Conservation (phyloP, 129 eudicot species). For the Saposhnikovia divaricata region DNA sequence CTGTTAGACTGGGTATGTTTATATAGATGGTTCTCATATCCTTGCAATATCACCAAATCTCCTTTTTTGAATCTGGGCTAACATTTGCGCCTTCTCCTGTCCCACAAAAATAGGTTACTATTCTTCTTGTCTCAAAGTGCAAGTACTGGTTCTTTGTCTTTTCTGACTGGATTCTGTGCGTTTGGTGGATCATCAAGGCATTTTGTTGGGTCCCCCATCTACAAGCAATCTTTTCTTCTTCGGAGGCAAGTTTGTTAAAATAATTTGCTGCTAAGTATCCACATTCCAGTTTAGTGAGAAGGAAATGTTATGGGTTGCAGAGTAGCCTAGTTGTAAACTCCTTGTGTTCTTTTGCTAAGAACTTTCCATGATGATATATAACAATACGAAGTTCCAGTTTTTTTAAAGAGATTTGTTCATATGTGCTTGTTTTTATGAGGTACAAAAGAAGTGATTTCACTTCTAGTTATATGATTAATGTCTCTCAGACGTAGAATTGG, state of each 20-base stretch:
- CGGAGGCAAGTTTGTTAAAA: slow-evolving; percentile 34
- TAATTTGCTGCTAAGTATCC: neutral
- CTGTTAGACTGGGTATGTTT: slow-evolving; percentile 60
- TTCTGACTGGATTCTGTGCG: slow-evolving; percentile 39
- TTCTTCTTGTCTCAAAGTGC: slow-evolving; percentile 38
- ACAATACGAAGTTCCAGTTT: neutral
- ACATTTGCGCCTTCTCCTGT: neutral
- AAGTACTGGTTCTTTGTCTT: slow-evolving; percentile 36
- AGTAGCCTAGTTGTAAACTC: neutral
- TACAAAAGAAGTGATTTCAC: neutral
- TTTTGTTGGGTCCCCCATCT: slow-evolving; percentile 45
- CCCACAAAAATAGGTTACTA: slow-evolving; percentile 32
- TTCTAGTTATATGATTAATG: neutral
- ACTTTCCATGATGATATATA: neutral
- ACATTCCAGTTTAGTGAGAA: neutral
- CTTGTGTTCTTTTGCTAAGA: slow-evolving; percentile 1
- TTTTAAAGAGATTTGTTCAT: neutral
- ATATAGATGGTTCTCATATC: neutral
- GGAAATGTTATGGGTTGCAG: neutral
- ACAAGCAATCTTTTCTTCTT: slow-evolving; percentile 42
- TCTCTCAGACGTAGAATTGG: neutral
- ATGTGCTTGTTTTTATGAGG: neutral
- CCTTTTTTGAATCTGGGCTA: neutral
- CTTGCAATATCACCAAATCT: neutral
- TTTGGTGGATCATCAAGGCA: slow-evolving; percentile 69